Evolutionary conservation across 768 basidiomycete genomes (phyloP).

Genomic region (Leccinellum rugosiceps): DNA sequence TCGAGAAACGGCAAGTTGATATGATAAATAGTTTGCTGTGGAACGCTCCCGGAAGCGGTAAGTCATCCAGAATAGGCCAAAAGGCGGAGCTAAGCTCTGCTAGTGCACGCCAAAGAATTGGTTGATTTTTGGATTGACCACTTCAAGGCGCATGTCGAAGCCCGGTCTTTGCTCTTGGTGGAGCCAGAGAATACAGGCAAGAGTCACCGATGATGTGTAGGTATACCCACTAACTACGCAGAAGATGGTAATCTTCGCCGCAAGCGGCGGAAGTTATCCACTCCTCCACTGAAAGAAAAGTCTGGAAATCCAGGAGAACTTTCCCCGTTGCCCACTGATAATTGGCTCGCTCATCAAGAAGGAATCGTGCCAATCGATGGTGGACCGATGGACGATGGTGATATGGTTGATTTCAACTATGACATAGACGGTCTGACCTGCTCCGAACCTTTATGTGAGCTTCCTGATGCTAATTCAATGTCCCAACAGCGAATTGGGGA

Average conservation of each 20-base stretch:
- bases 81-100: constrained; percentile 2
- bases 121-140: constrained; percentile 73
- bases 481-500: constrained; percentile 23
- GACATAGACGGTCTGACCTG: constrained; percentile 21
- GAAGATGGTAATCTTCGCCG: constrained; percentile 38
- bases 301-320: not conserved
- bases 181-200: constrained; percentile 13
- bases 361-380: constrained; percentile 2
- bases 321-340: not conserved
- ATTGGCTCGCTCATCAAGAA: constrained; percentile 16
- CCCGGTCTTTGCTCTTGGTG: constrained; percentile 39
- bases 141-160: constrained; percentile 67
- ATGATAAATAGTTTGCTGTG: constrained; percentile 64
- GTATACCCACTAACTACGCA: constrained; percentile 3
- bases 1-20: constrained; percentile 52
- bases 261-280: constrained; percentile 47
- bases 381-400: constrained; percentile 9
- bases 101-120: constrained; percentile 66
- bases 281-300: not conserved
- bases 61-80: constrained; percentile 21
- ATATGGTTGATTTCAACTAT: constrained; percentile 23
- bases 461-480: constrained; percentile 10
- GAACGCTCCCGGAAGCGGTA: constrained; percentile 63
- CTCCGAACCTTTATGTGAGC: not conserved
- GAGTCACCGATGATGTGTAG: not conserved